A percentile compares a stretch with the other conserved stretches of the same genome.
Conservation (phyloP, 2,329 filamentous ascomycete species). For the Xylaria sp. region DNA sequence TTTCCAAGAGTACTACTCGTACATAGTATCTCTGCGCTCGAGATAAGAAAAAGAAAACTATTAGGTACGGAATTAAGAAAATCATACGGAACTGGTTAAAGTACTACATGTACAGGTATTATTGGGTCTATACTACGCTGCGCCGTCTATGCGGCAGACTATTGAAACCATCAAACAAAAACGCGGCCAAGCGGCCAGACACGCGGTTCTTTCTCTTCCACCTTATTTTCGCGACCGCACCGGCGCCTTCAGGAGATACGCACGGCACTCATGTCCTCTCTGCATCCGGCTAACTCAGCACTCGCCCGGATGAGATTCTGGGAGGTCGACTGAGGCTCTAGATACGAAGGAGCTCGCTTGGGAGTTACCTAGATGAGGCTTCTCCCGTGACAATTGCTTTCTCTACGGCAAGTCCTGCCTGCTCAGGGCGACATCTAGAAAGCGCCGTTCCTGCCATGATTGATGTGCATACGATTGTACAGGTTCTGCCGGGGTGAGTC, state of each 20-base stretch:
- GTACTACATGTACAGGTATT: neutral
- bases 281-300: neutral
- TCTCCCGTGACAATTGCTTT: neutral
- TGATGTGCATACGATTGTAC: slow-evolving; percentile 7
- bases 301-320: neutral
- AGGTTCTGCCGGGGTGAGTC: neutral
- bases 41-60: too few relatives aligned
- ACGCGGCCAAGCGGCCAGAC: neutral
- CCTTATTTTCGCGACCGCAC: neutral
- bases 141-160: neutral
- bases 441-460: slow-evolving; percentile 5
- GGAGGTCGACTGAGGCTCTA: too few relatives aligned
- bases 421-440: neutral
- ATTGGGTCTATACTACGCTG: neutral
- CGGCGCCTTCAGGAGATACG: neutral
- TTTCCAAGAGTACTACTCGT: too few relatives aligned
- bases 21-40: too few relatives aligned
- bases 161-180: neutral
- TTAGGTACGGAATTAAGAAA: too few relatives aligned
- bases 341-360: too few relatives aligned
- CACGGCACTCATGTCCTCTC: neutral
- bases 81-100: too few relatives aligned
- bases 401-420: neutral
- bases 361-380: neutral
- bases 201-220: neutral